A percentile compares a stretch with the other conserved stretches of the same genome.
Conservation (phyloP, 345 rosid genomes). For the Eutrema yunnanense region DNA sequence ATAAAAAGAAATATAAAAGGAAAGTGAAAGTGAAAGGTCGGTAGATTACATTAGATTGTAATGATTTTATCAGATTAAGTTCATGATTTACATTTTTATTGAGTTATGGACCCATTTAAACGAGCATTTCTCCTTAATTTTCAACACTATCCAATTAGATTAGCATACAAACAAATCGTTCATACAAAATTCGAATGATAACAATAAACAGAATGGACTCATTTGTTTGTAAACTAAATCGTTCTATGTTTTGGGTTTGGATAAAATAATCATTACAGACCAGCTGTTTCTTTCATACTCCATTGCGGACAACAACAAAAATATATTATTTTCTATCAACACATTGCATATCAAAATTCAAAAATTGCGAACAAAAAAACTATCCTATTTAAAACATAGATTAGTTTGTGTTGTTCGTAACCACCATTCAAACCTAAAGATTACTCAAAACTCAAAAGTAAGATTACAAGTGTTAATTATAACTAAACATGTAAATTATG, state of each 20-base stretch:
- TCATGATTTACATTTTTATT: conserved; percentile 37
- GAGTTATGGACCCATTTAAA: conserved; percentile 23
- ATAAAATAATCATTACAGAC: background rate
- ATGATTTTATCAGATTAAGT: conserved; percentile 51
- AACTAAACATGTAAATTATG: background rate
- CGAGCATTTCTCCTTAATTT: background rate
- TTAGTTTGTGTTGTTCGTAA: background rate
- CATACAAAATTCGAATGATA: background rate
- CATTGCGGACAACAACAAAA: no score
- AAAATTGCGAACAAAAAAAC: background rate
- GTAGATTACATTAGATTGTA: conserved; percentile 60
- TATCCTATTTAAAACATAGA: background rate
- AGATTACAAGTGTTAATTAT: background rate
- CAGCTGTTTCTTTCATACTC: background rate
- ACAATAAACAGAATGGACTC: background rate
- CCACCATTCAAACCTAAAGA: background rate
- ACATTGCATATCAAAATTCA: background rate
- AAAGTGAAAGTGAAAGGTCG: conserved; percentile 39
- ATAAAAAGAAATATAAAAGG: background rate
- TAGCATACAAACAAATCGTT: background rate
- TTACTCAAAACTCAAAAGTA: background rate
- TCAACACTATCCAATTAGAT: background rate
- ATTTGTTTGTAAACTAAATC: background rate
- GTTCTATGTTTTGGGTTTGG: background rate
- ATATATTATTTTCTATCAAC: background rate